Percentiles rank a stretch among this genome's conserved stretches.
Evolutionary conservation across 1,284 basidiomycete species (phyloP).

Genomic region (Ceratobasidium sp.): DNA sequence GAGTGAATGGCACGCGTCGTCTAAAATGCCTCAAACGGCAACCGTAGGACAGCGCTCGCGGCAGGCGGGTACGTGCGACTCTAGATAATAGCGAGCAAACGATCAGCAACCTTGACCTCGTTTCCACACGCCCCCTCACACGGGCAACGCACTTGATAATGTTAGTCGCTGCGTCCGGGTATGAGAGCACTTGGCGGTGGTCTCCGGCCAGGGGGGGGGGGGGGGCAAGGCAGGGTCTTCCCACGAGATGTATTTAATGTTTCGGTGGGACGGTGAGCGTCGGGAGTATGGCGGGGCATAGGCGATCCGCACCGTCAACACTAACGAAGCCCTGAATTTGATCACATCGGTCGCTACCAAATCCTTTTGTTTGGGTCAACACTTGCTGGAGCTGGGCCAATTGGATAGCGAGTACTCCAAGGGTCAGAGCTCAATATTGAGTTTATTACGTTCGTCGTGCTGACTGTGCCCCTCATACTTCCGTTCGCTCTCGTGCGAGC

Average conservation of each 20-base stretch:
- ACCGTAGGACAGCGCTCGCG: not conserved
- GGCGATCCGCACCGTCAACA: constrained; percentile 30
- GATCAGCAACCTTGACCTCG: not conserved
- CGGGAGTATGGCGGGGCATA: constrained; percentile 15
- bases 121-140: not conserved
- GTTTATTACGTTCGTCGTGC: too few species aligned
- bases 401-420: too few species aligned
- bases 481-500: not conserved
- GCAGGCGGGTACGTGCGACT: not conserved
- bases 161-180: not conserved
- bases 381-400: too few species aligned
- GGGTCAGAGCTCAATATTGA: too few species aligned
- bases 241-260: not conserved
- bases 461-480: too few species aligned
- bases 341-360: not conserved
- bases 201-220: not conserved
- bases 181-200: not conserved
- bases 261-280: constrained; percentile 1
- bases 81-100: not conserved
- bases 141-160: not conserved
- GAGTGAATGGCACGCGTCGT: not conserved
- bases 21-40: not conserved
- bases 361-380: not conserved
- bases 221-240: not conserved
- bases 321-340: constrained; percentile 21